Base-by-base conservation (phyloP, 441 rosid species). In the Gossypium aridum region DNA sequence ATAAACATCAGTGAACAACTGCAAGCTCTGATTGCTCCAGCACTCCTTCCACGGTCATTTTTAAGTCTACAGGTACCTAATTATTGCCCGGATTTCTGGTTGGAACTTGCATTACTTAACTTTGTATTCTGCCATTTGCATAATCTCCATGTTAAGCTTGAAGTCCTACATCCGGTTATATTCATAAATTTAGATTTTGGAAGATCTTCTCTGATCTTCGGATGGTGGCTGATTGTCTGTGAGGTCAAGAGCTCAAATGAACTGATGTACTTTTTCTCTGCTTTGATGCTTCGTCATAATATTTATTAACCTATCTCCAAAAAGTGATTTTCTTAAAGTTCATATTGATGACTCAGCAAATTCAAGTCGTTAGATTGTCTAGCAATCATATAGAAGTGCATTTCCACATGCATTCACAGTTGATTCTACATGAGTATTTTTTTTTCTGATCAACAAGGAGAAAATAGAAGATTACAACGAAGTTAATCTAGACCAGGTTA, bases 11-110 rank as follows among this genome's bases (percentile, higher is more conserved):
- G 87, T 70, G 92, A 89, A 73, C 86, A 88, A 79, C 74, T 92
- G 80, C 98, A 92, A 87, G 87, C 92, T 79, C 77, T 92, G 39
- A 87, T 92, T 51, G 90, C 98, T 84, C 99, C 98, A 62, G 99
- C 99, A 2, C 37, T 95, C 66, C 83, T 91, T 45, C 98, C 99
- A 5, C 89, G 99, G 59, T 87, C 97, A 61, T 90, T 88, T 76
- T 68, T 91, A 70, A 94, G 85, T 82, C 85, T 94, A 55, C 97
- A 92, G 94, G 98, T 92, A 61, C 76, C 26, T 74, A 59, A 61
- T 68, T 56, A 53, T 31, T 53, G 31, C 22, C 54, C 5, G 8
- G 53, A 37, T 70, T 28, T 60, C 31, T 64, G 28, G 63, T 66
- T 77, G 63, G 25, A 7, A 3, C 64, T 65, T 70, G 25, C 70